Evolutionary conservation across 768 basidiomycete species (phyloP).

Genomic region (Sarcodon aspratus): DNA sequence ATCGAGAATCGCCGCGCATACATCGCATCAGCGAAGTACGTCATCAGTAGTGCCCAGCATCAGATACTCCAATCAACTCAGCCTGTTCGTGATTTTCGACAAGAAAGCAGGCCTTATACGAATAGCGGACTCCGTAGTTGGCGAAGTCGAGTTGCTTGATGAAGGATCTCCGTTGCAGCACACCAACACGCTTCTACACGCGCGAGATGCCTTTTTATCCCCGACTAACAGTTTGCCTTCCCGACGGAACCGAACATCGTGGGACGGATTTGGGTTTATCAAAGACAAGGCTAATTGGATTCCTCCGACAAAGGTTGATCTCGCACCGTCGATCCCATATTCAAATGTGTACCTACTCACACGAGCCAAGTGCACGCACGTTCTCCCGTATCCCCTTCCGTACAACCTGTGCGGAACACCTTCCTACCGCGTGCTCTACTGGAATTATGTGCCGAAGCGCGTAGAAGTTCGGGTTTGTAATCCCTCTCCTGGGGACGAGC

Average conservation of each 20-base stretch:
- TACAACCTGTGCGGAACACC: constrained; percentile 29
- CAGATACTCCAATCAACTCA: constrained; percentile 60
- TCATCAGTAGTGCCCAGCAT: constrained; percentile 8
- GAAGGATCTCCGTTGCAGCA: constrained; percentile 16
- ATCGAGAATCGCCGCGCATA: constrained; percentile 2
- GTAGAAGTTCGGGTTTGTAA: constrained; percentile 42
- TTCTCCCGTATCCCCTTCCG: constrained; percentile 59
- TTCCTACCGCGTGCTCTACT: constrained; percentile 44
- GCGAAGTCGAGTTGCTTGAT: constrained; percentile 60
- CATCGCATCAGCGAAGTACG: constrained; percentile 8
- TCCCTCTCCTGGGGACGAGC: constrained; percentile 10
- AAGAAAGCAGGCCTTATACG: constrained; percentile 84
- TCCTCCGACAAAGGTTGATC: constrained; percentile 32
- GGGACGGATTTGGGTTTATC: constrained; percentile 30
- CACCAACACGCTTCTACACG: not conserved
- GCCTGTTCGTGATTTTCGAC: constrained; percentile 77
- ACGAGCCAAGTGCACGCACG: constrained; percentile 55
- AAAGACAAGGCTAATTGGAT: constrained; percentile 37
- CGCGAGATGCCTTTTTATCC: constrained; percentile 11
- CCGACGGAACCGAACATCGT: constrained; percentile 29
- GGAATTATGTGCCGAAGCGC: constrained; percentile 46
- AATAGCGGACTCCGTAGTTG: constrained; percentile 67
- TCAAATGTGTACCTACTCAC: constrained; percentile 54
- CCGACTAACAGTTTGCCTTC: constrained; percentile 11
- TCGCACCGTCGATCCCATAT: constrained; percentile 26